A percentile compares a stretch with the other conserved stretches of the same genome.
Evolutionary conservation across 2,329 filamentous ascomycete genomes (phyloP).

Genomic region (Neospermospora avenae): DNA sequence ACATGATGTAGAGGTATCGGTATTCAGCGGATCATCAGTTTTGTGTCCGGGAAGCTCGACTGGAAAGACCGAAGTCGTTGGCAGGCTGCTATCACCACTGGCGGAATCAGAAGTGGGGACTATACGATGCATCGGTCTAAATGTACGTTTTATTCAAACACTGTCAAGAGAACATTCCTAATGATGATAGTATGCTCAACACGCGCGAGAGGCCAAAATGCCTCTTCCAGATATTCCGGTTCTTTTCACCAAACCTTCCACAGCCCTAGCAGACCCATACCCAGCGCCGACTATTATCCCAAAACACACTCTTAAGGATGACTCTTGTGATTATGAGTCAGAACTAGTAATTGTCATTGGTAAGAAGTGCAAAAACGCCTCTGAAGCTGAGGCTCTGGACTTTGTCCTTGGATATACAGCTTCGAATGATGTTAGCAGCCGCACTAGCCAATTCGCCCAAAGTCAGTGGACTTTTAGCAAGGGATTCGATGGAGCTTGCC

Average conservation of each 20-base stretch:
- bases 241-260: slow-evolving; percentile 32
- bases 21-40: slow-evolving; percentile 57
- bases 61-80: slow-evolving; percentile 43
- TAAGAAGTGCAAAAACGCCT: slow-evolving; percentile 45
- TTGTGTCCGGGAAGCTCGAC: slow-evolving; percentile 52
- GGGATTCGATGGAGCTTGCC: slow-evolving; percentile 48
- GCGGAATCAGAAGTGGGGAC: slow-evolving; percentile 43
- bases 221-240: slow-evolving; percentile 42
- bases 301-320: slow-evolving; percentile 42
- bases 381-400: slow-evolving; percentile 44
- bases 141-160: slow-evolving; percentile 37
- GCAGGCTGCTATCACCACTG: slow-evolving; percentile 42
- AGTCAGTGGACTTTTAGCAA: slow-evolving; percentile 51
- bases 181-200: slow-evolving; percentile 40
- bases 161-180: background rate
- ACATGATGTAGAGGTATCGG: slow-evolving; percentile 51
- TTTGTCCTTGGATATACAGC: slow-evolving; percentile 55
- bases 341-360: slow-evolving; percentile 50
- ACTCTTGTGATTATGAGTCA: slow-evolving; percentile 48
- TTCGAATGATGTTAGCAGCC: slow-evolving; percentile 53
- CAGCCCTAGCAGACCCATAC: slow-evolving; percentile 29
- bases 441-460: slow-evolving; percentile 48
- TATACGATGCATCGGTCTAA: slow-evolving; percentile 49
- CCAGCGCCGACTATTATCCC: slow-evolving; percentile 43
- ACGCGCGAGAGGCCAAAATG: slow-evolving; percentile 45